These are phyloP conservation scores for Triticum dicoccoides DNA, from an alignment of 176 grass and related monocot species.

Conservation along the genomic window DNA sequence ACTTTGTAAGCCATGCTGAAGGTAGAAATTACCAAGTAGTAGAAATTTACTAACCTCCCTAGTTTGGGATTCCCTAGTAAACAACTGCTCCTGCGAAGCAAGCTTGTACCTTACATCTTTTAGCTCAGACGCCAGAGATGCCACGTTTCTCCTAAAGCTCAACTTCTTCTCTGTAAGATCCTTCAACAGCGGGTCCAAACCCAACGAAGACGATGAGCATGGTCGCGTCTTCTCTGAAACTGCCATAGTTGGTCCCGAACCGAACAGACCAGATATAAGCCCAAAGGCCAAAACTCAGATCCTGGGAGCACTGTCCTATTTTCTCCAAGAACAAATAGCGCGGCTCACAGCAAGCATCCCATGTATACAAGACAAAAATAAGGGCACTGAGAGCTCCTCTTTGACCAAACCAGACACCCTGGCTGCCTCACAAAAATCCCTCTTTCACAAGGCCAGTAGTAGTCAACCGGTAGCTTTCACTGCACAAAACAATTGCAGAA, in stretches of 20 bases:
- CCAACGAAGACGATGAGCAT: constrained; percentile 37
- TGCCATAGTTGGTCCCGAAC: constrained; percentile 36
- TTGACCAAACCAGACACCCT: constrained; percentile 36
- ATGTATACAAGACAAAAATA: constrained; percentile 12
- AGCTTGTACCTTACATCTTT: constrained; percentile 66
- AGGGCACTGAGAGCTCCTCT: constrained; percentile 14
- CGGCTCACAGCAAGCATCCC: constrained; percentile 10
- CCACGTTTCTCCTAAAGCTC: constrained; percentile 82
- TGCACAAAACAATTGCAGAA: constrained; percentile 19
- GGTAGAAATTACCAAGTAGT: not conserved
- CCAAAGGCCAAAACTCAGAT: not conserved
- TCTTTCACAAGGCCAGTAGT: constrained; percentile 22
- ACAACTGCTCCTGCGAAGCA: constrained; percentile 59
- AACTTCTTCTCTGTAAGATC: constrained; percentile 93
- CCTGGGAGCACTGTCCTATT: not conserved
- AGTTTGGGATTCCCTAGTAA: constrained; percentile 48
- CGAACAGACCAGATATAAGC: not conserved
- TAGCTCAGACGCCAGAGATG: constrained; percentile 71
- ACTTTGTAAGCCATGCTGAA: not conserved
- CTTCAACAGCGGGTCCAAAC: constrained; percentile 73
- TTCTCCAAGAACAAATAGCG: not conserved
- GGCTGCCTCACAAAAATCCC: constrained; percentile 1
- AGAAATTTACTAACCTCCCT: constrained; percentile 48
- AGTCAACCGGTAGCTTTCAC: constrained; percentile 30
- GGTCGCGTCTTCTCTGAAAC: constrained; percentile 21